These are phyloP conservation scores for Paecilomyces dactylethromorphus DNA, from an alignment of 2,329 filamentous ascomycete genomes.

Conservation along the genomic window DNA sequence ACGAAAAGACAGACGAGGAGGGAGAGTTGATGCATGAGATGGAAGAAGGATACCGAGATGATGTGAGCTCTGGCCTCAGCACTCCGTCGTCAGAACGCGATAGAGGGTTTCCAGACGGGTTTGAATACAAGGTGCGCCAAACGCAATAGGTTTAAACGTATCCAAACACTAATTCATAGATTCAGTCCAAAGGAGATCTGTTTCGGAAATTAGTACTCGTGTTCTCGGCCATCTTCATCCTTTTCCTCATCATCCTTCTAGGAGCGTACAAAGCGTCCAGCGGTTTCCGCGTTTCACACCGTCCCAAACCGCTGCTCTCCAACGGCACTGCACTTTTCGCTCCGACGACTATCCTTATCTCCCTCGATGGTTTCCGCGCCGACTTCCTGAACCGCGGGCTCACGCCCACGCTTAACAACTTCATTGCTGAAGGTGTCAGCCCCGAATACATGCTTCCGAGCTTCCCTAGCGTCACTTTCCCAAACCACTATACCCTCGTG, in stretches of 20 bases:
- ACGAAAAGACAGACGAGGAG: conserved; percentile 56
- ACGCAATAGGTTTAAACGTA: neutral
- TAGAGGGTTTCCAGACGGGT: conserved; percentile 27
- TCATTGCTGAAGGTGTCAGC: conserved; percentile 78
- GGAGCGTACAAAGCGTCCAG: conserved; percentile 52
- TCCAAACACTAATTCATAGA: neutral
- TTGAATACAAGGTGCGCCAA: conserved; percentile 19
- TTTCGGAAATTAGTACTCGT: conserved; percentile 30
- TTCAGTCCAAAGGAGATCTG: conserved; percentile 11
- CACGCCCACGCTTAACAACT: conserved; percentile 72
- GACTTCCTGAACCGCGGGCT: conserved; percentile 81
- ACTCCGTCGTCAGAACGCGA: conserved; percentile 52
- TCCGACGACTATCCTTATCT: conserved; percentile 88
- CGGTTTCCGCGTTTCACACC: conserved; percentile 21
- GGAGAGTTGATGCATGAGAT: conserved; percentile 81
- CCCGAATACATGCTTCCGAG: conserved; percentile 89
- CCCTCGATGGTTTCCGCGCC: conserved; percentile 89
- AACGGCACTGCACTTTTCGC: conserved; percentile 88
- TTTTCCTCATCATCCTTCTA: conserved; percentile 51
- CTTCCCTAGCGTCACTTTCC: conserved; percentile 94
- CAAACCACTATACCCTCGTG: conserved; percentile 89
- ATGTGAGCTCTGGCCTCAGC: conserved; percentile 57
- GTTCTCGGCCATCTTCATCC: conserved; percentile 40
- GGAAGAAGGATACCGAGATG: conserved; percentile 66
- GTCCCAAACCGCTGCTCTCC: conserved; percentile 34